Conservation (phyloP, 495 filamentous ascomycete species). For the Podospora australis region DNA sequence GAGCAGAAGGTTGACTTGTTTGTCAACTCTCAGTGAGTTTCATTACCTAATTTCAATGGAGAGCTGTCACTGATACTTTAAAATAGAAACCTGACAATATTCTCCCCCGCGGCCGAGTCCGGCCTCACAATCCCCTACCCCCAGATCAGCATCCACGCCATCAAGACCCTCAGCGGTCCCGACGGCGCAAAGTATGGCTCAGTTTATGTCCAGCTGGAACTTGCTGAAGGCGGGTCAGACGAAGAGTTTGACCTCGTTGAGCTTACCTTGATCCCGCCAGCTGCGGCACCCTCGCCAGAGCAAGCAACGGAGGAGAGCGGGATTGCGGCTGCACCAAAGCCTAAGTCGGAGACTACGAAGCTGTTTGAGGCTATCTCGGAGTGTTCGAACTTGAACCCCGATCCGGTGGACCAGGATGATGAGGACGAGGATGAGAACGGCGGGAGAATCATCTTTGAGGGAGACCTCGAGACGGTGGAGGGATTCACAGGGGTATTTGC, state of each 20-base stretch:
- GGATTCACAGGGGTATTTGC: constrained; percentile 41
- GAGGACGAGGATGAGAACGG: constrained; percentile 48
- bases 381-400: constrained; percentile 86
- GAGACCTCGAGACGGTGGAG: constrained; percentile 38
- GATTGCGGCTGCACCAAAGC: background rate
- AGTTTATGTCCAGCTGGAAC: constrained; percentile 75
- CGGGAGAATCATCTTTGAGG: constrained; percentile 53
- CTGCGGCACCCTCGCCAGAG: constrained; percentile 9
- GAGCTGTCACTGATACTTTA: too few relatives aligned
- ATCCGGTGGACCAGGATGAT: constrained; percentile 47
- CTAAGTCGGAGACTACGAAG: constrained; percentile 30
- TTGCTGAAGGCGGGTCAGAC: constrained; percentile 51
- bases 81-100: constrained; percentile 73
- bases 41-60: too few relatives aligned
- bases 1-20: constrained; percentile 60
- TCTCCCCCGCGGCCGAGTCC: constrained; percentile 48
- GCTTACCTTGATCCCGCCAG: constrained; percentile 62
- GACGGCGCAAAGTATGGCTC: constrained; percentile 38
- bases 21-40: constrained; percentile 73
- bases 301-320: constrained; percentile 1
- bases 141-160: constrained; percentile 79
- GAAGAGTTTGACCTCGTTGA: constrained; percentile 66
- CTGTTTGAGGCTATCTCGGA: constrained; percentile 77
- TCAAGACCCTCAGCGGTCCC: constrained; percentile 47
- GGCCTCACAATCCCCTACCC: constrained; percentile 85